These are phyloP conservation scores for Colletotrichum sansevieriae DNA, from an alignment of 2,329 filamentous ascomycete species.

Conservation along the genomic window DNA sequence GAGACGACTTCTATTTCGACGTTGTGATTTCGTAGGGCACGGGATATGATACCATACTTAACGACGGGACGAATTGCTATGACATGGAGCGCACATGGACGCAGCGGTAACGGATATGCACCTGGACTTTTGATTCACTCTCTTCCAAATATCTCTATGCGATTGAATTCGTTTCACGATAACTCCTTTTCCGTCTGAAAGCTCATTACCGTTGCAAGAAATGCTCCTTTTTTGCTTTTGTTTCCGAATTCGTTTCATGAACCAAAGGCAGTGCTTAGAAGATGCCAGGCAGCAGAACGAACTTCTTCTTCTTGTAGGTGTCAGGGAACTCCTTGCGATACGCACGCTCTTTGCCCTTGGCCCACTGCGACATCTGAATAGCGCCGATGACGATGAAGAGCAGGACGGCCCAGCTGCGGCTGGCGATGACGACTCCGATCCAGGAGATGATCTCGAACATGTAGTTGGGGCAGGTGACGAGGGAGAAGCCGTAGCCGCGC, in stretches of 20 bases:
- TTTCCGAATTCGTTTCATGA: background rate
- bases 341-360: conserved; percentile 88
- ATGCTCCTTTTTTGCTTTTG: no score
- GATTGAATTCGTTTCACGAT: conserved; percentile 8
- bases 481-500: conserved; percentile 82
- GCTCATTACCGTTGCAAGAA: background rate
- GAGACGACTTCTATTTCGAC: conserved; percentile 55
- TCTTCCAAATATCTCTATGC: conserved; percentile 21
- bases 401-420: conserved; percentile 81
- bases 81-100: conserved; percentile 5
- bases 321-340: conserved; percentile 93
- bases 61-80: conserved; percentile 1
- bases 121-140: background rate
- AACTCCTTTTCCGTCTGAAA: background rate
- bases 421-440: conserved; percentile 84
- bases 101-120: conserved; percentile 12
- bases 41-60: conserved; percentile 44
- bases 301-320: conserved; percentile 96
- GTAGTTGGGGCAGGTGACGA: conserved; percentile 98
- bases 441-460: conserved; percentile 92
- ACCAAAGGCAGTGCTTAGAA: conserved; percentile 60
- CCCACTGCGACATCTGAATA: conserved; percentile 89
- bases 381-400: conserved; percentile 82
- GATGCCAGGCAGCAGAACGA: conserved; percentile 83
- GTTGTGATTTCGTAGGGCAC: background rate